Conservation (phyloP, 768 basidiomycete species). For the Gyrodon lividus region DNA sequence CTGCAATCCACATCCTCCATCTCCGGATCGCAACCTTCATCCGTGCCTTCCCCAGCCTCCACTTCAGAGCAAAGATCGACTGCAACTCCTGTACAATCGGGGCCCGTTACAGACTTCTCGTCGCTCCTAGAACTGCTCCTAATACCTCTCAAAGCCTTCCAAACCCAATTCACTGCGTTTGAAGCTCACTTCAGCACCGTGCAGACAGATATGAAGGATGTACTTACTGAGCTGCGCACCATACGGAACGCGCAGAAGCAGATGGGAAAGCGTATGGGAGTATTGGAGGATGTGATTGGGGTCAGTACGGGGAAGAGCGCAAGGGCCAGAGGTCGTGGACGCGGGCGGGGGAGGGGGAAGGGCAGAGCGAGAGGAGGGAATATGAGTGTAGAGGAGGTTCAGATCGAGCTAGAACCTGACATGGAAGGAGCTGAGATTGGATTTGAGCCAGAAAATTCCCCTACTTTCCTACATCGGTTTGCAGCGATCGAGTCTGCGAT, state of each 20-base stretch:
- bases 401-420: background rate
- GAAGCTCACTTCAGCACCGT: constrained; percentile 8
- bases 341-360: background rate
- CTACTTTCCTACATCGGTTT: constrained; percentile 5
- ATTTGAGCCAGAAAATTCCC: background rate
- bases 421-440: constrained; percentile 5
- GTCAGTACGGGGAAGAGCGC: background rate
- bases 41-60: background rate
- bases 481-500: constrained; percentile 21
- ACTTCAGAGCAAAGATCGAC: background rate
- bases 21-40: background rate
- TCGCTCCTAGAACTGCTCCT: background rate
- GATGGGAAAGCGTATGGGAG: constrained; percentile 6
- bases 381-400: background rate
- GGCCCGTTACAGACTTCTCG: background rate
- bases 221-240: constrained; percentile 15
- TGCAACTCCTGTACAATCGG: background rate
- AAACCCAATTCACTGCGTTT: constrained; percentile 14
- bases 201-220: constrained; percentile 13
- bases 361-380: background rate
- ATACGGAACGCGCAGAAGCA: constrained; percentile 14
- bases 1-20: background rate
- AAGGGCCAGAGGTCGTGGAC: background rate
- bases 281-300: constrained; percentile 16
- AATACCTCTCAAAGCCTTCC: constrained; percentile 6